Evolutionary conservation across 352 stramenopile genomes (phyloP), one percentile per base, ranked within the genome.

Genomic region (Globisporangium paroecandrum): DNA sequence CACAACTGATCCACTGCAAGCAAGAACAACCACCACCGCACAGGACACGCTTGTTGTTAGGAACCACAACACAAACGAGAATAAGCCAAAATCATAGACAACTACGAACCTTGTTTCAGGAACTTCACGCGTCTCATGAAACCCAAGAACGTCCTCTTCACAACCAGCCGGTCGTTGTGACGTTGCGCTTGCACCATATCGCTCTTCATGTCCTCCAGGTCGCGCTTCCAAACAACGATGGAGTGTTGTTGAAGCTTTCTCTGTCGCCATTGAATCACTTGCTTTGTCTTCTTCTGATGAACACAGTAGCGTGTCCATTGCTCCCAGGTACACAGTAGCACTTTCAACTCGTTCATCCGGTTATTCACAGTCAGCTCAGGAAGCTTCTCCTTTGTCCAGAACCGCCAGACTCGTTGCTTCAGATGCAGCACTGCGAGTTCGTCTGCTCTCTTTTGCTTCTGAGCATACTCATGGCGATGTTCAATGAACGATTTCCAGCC

Each of bases 401-500:
- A n/a, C 0, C 58, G 25, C 63, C 63, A 73, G 6, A 38, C 36
- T 32, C 56, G 54, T 13, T 34, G 32, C 20, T 71, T 66, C 1
- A 69, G 24, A 18, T 43, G 54, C 18, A 24, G 49, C 10, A 36
- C 20, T 6, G 41, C 27, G 22, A 62, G 46, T 24, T 8, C 24
- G 7, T 24, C 9, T 2, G 58, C 65, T 18, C 22, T 46, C 1
- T 49, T 25, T 5, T 13, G 34, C 57, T 47, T 59, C 41, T 32
- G 24, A 24, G 46, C 41, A 2, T 41, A 15, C 9, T 46, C 12
- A 9, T 49, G 65, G 4, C 51, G 69, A 22, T 25, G 34, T 8
- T 38, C 53, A 0, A 72, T 29, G n/a, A 62, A 75, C 29, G 51
- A 15, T 22, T 63, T 62, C 70, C 70, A 73, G 20, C n/a, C 34